phyloP scores from a whole-genome alignment of 2,329 filamentous ascomycete genomes.

The Hypomyces perniciosus region DNA sequence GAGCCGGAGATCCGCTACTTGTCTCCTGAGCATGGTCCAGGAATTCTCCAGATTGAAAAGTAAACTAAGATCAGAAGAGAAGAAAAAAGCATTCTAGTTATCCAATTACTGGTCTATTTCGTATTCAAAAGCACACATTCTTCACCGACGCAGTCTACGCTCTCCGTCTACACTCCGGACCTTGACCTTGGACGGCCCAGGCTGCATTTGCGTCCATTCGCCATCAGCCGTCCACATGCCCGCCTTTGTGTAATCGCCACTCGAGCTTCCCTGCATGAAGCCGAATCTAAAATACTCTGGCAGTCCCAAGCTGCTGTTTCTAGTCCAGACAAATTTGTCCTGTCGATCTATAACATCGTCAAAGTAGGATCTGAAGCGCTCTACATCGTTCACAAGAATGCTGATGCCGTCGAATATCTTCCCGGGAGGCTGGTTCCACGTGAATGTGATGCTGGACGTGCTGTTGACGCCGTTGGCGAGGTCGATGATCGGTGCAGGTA shows the following conservation, averaged over 20 bases:
- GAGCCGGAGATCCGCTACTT: too few relatives aligned
- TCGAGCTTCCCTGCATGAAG: slow-evolving; percentile 59
- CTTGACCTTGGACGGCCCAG: slow-evolving; percentile 50
- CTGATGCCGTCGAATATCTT: slow-evolving; percentile 67
- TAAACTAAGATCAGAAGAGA: too few relatives aligned
- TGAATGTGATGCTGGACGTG: slow-evolving; percentile 61
- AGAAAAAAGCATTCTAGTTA: background rate
- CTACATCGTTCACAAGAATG: slow-evolving; percentile 79
- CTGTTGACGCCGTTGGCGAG: slow-evolving; percentile 30
- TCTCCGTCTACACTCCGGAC: slow-evolving; percentile 20
- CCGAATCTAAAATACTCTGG: slow-evolving; percentile 76
- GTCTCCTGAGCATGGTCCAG: too few relatives aligned
- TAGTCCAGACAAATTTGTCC: slow-evolving; percentile 53
- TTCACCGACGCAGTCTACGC: slow-evolving; percentile 18
- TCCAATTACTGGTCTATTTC: background rate
- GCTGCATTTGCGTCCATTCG: slow-evolving; percentile 59
- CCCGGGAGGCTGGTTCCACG: slow-evolving; percentile 40
- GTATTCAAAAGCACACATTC: background rate
- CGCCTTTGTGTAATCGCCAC: slow-evolving; percentile 69
- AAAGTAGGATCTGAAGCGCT: slow-evolving; percentile 69
- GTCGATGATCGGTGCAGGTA: slow-evolving; percentile 42
- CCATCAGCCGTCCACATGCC: slow-evolving; percentile 62
- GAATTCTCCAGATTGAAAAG: too few relatives aligned
- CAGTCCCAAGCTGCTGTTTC: slow-evolving; percentile 37
- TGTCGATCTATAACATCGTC: slow-evolving; percentile 42